Conservation (phyloP, 176 grass and related monocot genomes). For the Cenchrus fungigraminus region DNA sequence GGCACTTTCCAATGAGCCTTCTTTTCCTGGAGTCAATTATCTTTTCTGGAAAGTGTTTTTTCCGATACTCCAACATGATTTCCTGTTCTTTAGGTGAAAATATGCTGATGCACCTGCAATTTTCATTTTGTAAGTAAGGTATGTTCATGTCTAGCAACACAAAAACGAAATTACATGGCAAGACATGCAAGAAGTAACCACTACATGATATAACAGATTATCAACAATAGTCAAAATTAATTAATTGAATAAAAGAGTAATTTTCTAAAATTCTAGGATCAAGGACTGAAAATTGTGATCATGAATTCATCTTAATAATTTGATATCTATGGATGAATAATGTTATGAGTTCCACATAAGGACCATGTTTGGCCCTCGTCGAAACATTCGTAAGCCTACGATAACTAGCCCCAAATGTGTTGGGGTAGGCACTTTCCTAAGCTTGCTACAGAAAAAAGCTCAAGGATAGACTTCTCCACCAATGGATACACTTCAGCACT, state of each 20-base stretch:
- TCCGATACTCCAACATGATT: constrained; percentile 74
- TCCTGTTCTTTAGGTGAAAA: constrained; percentile 85
- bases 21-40: constrained; percentile 68
- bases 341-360: too few species aligned
- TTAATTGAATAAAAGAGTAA: neutral
- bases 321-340: neutral
- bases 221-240: constrained; percentile 22
- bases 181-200: constrained; percentile 9
- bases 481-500: constrained; percentile 22
- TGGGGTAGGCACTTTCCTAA: neutral
- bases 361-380: neutral
- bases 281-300: constrained; percentile 14
- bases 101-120: constrained; percentile 85
- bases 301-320: neutral
- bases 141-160: neutral
- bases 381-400: neutral
- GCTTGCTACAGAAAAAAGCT: neutral
- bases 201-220: neutral
- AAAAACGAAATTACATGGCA: constrained; percentile 7
- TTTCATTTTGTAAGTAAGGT: constrained; percentile 32
- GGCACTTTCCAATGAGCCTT: constrained; percentile 85
- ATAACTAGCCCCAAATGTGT: neutral
- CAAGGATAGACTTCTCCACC: neutral
- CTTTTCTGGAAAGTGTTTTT: constrained; percentile 76
- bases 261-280: neutral